Conservation (phyloP, 768 basidiomycete genomes). For the Leccinellum albellum region DNA sequence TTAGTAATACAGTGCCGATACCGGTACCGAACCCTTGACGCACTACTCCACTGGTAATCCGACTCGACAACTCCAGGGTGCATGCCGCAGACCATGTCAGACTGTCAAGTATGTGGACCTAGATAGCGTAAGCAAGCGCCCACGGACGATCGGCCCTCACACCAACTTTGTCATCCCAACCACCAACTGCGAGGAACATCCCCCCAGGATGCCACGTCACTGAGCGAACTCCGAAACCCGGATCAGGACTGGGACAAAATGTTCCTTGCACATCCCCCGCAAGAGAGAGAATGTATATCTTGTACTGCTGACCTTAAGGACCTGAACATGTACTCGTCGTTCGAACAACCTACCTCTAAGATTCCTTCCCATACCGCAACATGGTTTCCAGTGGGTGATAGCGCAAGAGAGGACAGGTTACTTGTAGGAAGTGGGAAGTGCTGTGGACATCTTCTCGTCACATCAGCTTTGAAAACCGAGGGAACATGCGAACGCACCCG, state of each 20-base stretch:
- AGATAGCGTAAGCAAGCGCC: background rate
- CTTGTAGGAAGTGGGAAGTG: conserved; percentile 80
- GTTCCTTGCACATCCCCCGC: conserved; percentile 60
- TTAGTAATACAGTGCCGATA: conserved; percentile 2
- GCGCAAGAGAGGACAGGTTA: conserved; percentile 62
- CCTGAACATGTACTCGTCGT: background rate
- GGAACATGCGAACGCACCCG: conserved; percentile 41
- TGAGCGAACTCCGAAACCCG: conserved; percentile 76
- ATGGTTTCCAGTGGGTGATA: conserved; percentile 75
- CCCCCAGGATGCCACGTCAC: conserved; percentile 87
- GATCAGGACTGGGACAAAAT: conserved; percentile 71
- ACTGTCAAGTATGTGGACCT: conserved; percentile 76
- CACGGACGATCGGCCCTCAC: background rate
- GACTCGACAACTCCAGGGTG: conserved; percentile 58
- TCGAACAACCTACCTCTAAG: conserved; percentile 58
- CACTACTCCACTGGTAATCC: conserved; percentile 56
- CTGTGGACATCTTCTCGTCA: conserved; percentile 38
- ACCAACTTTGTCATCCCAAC: conserved; percentile 84
- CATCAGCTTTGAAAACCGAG: conserved; percentile 13
- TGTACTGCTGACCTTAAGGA: conserved; percentile 50
- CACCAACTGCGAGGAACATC: conserved; percentile 73
- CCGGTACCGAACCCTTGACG: conserved; percentile 23
- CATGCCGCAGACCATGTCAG: conserved; percentile 69
- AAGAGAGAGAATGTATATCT: conserved; percentile 65
- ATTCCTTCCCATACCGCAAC: conserved; percentile 82